Evolutionary conservation across 2,329 filamentous ascomycete species (phyloP).

Genomic region (Trichophyton rubrum): DNA sequence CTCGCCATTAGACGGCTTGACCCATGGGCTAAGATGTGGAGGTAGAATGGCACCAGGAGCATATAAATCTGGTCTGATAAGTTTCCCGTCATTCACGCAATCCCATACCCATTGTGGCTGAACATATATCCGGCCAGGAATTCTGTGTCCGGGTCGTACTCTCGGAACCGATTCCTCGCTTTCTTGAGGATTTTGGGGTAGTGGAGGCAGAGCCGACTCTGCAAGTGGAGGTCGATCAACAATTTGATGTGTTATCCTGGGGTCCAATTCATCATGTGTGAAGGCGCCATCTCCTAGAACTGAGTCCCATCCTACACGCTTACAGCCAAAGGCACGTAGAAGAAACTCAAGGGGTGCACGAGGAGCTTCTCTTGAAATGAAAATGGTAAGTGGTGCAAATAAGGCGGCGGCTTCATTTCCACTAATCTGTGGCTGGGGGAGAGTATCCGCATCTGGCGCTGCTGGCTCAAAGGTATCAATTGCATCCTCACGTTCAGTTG

Average conservation of each 20-base stretch:
- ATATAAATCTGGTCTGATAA: conserved; percentile 78
- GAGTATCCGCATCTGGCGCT: conserved; percentile 69
- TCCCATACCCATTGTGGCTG: conserved; percentile 99
- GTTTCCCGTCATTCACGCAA: conserved; percentile 78
- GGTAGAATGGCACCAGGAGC: conserved; percentile 80
- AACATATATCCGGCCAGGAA: conserved; percentile 84
- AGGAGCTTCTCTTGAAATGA: conserved; percentile 84
- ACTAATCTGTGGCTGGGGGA: conserved; percentile 62
- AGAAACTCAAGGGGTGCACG: conserved; percentile 85
- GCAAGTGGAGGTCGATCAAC: conserved; percentile 73
- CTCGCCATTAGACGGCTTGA: conserved; percentile 70
- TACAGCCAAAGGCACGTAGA: conserved; percentile 86
- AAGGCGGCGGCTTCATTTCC: conserved; percentile 58
- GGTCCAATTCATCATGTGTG: conserved; percentile 76
- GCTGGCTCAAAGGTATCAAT: conserved; percentile 89
- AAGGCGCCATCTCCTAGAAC: conserved; percentile 85
- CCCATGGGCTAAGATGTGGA: conserved; percentile 91
- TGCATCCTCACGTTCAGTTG: conserved; percentile 41
- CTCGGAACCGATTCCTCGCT: conserved; percentile 37
- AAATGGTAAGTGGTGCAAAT: conserved; percentile 82
- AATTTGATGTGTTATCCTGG: conserved; percentile 88
- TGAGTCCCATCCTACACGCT: conserved; percentile 86
- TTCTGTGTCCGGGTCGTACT: conserved; percentile 52
- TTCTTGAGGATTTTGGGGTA: conserved; percentile 34
- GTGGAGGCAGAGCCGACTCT: conserved; percentile 39